These are phyloP conservation scores for Naganishia vaughanmartiniae DNA, from an alignment of 768 basidiomycete genomes.

Conservation along the genomic window DNA sequence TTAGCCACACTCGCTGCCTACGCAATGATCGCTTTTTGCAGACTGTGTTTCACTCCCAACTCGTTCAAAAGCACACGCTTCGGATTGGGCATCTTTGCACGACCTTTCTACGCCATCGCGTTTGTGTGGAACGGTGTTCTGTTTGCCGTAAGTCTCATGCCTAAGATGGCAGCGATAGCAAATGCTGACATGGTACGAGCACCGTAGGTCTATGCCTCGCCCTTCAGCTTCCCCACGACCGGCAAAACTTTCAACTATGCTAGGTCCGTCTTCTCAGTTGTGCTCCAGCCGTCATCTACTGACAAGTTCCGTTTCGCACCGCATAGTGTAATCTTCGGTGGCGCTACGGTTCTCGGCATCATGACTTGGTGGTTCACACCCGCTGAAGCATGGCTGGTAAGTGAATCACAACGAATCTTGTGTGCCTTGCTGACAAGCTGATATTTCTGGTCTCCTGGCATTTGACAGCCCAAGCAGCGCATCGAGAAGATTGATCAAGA, in stretches of 20 bases:
- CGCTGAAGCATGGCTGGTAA: conserved; percentile 69
- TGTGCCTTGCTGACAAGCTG: neutral
- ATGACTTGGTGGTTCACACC: conserved; percentile 76
- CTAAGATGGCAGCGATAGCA: conserved; percentile 11
- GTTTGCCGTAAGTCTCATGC: conserved; percentile 54
- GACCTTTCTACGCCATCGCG: conserved; percentile 67
- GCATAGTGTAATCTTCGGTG: conserved; percentile 72
- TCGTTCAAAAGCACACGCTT: conserved; percentile 72
- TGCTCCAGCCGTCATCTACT: conserved; percentile 46
- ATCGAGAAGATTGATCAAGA: conserved; percentile 17
- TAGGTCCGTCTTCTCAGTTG: conserved; percentile 51
- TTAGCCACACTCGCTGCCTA: conserved; percentile 30
- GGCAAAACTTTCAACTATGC: conserved; percentile 74
- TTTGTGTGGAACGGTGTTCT: conserved; percentile 71
- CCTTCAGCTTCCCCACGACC: conserved; percentile 80
- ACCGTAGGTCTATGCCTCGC: conserved; percentile 72
- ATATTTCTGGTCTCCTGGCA: neutral
- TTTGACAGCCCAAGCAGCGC: neutral
- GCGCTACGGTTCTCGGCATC: conserved; percentile 73
- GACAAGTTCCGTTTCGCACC: conserved; percentile 52
- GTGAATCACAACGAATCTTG: neutral
- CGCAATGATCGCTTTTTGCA: conserved; percentile 27
- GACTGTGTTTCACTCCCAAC: conserved; percentile 70
- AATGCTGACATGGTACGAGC: conserved; percentile 26
- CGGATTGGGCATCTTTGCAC: conserved; percentile 65